Base-by-base conservation (phyloP, 192 early-diverging fungal species). In the Endogone sp. region DNA sequence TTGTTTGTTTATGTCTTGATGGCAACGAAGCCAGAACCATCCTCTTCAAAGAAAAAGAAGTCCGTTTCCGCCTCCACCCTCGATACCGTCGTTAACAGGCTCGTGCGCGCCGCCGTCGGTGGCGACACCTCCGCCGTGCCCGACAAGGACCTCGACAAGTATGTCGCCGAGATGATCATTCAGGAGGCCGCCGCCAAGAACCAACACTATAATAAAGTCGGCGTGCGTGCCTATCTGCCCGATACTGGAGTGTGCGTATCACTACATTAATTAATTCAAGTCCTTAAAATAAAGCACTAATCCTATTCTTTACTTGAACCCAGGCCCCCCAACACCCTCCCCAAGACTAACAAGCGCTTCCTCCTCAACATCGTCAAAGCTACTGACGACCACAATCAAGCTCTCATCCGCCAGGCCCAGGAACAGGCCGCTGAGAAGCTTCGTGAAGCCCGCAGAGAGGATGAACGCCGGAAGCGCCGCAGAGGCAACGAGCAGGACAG, bases 261-360 rank as follows among this genome's bases (percentile, higher is more conserved):
- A 32, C 29, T n/a, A 28, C 10, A 56, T 30, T 10, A 3, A 8
- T 23, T n/a, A 10, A 24, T 26, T 31, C 44, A 9, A 37, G 13
- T 61, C 57, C 16, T 26, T 60, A n/a, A 27, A 8, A 31, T 49
- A 21, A 28, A 24, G 57, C 3, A n/a, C 55, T 56, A n/a, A 56
- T n/a, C 11, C n/a, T 56, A n/a, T 11, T 13, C 11, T n/a, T 56
- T 56, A n/a, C 55, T 56, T n/a, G n/a, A 13, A n/a, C n/a, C 55
- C 29, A 84, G 83, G 23, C 66, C 74, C 2, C 71, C 80, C 20
- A 77, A 71, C 55, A 78, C 66, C 29, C 62, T 79, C 0, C 80
- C 80, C 9, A 85, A 82, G 49, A 81, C 84, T 25, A 87, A 87
- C 64, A 87, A 81, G 31, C 74, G 85, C n/a, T 87, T 87, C 60